phyloP scores from a whole-genome alignment of 1,284 basidiomycete genomes.

The Ustilago curta region DNA sequence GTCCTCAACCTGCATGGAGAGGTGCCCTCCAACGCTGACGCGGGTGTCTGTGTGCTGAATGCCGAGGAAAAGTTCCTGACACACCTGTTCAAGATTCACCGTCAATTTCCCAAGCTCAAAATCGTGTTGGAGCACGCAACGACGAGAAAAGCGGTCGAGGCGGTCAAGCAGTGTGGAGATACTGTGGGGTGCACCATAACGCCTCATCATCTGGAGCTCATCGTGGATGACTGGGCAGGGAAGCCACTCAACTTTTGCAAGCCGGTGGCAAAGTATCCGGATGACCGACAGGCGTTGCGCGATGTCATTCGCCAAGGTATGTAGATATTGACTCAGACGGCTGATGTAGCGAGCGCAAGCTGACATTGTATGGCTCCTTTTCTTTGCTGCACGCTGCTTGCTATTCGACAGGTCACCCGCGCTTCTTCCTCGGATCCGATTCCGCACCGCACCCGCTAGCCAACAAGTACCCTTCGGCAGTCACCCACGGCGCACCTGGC shows the following conservation, averaged over 20 bases:
- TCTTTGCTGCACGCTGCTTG: too few relatives aligned
- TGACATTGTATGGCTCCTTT: too few relatives aligned
- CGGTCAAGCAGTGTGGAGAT: slow-evolving; percentile 70
- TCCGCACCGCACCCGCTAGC: slow-evolving; percentile 90
- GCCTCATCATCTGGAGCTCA: slow-evolving; percentile 92
- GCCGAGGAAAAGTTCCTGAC: slow-evolving; percentile 91
- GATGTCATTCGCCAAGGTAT: slow-evolving; percentile 76
- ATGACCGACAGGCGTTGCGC: slow-evolving; percentile 86
- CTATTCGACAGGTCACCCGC: slow-evolving; percentile 76
- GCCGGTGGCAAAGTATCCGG: slow-evolving; percentile 95
- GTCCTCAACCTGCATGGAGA: slow-evolving; percentile 98
- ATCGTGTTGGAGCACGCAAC: slow-evolving; percentile 99
- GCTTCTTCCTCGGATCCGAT: slow-evolving; percentile 98
- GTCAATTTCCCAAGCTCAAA: slow-evolving; percentile 87
- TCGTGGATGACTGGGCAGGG: slow-evolving; percentile 96
- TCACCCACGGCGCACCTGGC: slow-evolving; percentile 52
- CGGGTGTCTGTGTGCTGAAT: slow-evolving; percentile 91
- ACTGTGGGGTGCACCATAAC: slow-evolving; percentile 98
- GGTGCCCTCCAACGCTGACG: slow-evolving; percentile 86
- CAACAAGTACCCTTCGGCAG: slow-evolving; percentile 77
- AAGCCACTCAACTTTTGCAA: slow-evolving; percentile 98
- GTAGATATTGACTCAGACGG: too few relatives aligned
- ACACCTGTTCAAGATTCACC: slow-evolving; percentile 85
- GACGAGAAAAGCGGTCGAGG: slow-evolving; percentile 91
- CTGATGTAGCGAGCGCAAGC: too few relatives aligned